These are phyloP conservation scores for Cladophialophora yegresii DNA, from an alignment of 2,329 filamentous ascomycete species.

Conservation along the genomic window DNA sequence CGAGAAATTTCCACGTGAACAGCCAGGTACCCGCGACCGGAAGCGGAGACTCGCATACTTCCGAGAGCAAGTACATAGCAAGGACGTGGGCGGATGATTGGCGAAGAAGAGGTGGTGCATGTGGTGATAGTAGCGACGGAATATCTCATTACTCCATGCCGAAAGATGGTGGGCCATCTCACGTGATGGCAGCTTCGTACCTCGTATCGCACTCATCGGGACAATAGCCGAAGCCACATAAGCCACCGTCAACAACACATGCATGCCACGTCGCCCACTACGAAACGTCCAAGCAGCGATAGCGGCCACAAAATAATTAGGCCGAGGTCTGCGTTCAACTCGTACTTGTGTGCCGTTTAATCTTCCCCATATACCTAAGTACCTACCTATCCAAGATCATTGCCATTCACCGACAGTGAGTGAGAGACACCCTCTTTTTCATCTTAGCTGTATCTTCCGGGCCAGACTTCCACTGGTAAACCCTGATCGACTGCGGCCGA, in stretches of 20 bases:
- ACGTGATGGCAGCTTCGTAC: neutral
- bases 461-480: too few relatives aligned
- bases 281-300: neutral
- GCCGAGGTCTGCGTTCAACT: neutral
- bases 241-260: conserved; percentile 1
- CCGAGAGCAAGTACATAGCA: neutral
- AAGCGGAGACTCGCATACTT: conserved; percentile 5
- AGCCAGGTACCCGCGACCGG: neutral
- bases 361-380: neutral
- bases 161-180: neutral
- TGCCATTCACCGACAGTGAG: neutral
- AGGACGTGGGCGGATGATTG: conserved; percentile 17
- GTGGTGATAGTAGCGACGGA: neutral
- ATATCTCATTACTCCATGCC: neutral
- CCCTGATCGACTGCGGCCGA: too few relatives aligned
- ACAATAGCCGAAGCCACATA: conserved; percentile 6
- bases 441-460: too few relatives aligned
- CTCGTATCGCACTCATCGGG: neutral
- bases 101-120: neutral
- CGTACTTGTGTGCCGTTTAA: too few relatives aligned
- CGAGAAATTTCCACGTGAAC: conserved; percentile 1
- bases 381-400: neutral
- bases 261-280: neutral
- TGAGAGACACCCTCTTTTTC: too few relatives aligned
- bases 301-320: neutral